Base-by-base conservation (phyloP, 2,329 filamentous ascomycete species). In the Arthrobotrys musiformis region DNA sequence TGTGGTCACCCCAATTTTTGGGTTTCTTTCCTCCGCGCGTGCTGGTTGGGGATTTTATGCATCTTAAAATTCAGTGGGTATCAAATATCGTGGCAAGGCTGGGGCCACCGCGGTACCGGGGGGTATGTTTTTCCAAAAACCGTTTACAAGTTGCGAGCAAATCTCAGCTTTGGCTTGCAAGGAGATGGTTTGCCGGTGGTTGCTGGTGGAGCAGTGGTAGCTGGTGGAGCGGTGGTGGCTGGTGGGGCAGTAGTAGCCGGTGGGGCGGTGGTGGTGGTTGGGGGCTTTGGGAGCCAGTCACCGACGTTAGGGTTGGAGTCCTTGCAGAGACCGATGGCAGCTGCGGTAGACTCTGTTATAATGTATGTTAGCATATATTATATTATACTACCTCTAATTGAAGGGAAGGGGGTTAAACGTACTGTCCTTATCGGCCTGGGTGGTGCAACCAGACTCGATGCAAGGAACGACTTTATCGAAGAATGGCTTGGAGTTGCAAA, bases 221-320 rank as follows among this genome's bases (percentile, higher is more conserved):
- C 74, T 60, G 26, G 33, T 52, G 50, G 44, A 9, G 60, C 26
- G 33, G 76, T 46, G 40, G 78, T 58, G 28, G 61, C 64, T 62
- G 60, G 54, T 15, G 79, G 72, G n/a, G 54, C 15, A 15, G 67
- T 46, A 28, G 70, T 48, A n/a, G 22, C 74, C 54, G 26, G 33
- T 52, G 50, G 44, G 6, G 60, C 26, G 33, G 76, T 46, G 40
- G n/a, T n/a, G n/a, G 78, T 58, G 28, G 61, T 68, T 62, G 60
- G 54, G 15, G 79, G 72, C 54, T 58, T 58, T 44, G 72, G 54
- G 44, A 63, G 60, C 52, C 73, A 68, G 37, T 69, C 28, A 35
- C 79, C 69, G 52, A 81, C 78, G 17, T 75, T 70, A 48, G 80
- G 67, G 63, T 79, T 79, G 9, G 56, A 66, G n/a, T 19, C 35